Evolutionary conservation across 805 yeast species (phyloP).

Genomic region (Aciculoconidium aculeatum): DNA sequence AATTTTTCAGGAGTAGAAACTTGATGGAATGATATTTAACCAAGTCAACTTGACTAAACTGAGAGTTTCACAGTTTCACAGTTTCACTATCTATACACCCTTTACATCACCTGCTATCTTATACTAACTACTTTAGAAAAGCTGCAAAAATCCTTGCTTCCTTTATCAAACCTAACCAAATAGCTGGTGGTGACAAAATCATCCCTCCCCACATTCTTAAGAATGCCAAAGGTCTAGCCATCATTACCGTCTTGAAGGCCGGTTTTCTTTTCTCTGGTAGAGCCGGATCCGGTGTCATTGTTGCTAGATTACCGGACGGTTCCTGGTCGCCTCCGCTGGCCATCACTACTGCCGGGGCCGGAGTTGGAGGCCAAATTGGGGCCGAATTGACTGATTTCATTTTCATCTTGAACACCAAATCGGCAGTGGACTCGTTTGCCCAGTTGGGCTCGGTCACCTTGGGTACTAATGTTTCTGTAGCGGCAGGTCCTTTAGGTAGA

Average conservation of each 20-base stretch:
- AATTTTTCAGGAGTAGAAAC: too few species aligned
- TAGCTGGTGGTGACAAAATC: conserved; percentile 79
- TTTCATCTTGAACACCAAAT: conserved; percentile 76
- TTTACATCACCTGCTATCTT: not conserved
- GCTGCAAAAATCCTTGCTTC: conserved; percentile 90
- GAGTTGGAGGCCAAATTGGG: conserved; percentile 97
- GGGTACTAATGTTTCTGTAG: conserved; percentile 92
- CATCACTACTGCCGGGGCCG: conserved; percentile 93
- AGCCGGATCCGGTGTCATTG: conserved; percentile 95
- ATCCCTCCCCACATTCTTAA: conserved; percentile 85
- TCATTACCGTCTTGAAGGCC: conserved; percentile 92
- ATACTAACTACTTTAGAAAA: conserved; percentile 47
- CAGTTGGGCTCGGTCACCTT: conserved; percentile 90
- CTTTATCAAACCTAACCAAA: conserved; percentile 90
- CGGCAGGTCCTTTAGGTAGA: conserved; percentile 97
- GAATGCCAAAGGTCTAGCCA: conserved; percentile 88
- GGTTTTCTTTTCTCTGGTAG: conserved; percentile 95
- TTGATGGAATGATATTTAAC: too few species aligned
- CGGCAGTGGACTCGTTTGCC: conserved; percentile 91
- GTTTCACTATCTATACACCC: not conserved
- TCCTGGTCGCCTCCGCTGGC: conserved; percentile 98
- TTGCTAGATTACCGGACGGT: conserved; percentile 91
- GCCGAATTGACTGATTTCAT: conserved; percentile 96
- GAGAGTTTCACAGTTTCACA: not conserved
- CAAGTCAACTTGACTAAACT: too few species aligned